A percentile compares a stretch with the other conserved stretches of the same genome.
These are phyloP conservation scores for Quaeritorhiza haematococci DNA, from an alignment of 371 early-diverging fungal genomes.

Conservation along the genomic window DNA sequence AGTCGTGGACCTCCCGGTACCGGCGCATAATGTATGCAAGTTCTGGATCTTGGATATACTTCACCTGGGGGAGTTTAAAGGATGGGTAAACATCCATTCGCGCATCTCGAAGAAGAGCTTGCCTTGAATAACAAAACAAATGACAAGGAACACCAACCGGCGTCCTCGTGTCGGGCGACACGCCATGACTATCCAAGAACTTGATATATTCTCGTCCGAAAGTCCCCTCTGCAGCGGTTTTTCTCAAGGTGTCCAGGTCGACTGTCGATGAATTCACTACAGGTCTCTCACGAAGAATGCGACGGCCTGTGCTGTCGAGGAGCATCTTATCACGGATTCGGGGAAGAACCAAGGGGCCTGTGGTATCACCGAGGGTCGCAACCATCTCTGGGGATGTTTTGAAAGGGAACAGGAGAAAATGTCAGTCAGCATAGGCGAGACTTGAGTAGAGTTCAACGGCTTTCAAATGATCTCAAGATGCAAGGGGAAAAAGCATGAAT, in stretches of 20 bases:
- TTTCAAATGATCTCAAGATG: background rate
- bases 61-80: conserved; percentile 51
- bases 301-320: conserved; percentile 63
- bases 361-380: conserved; percentile 88
- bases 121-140: no score
- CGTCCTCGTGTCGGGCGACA: conserved; percentile 78
- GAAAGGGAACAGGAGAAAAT: background rate
- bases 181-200: conserved; percentile 73
- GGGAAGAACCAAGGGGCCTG: conserved; percentile 59
- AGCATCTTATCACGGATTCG: conserved; percentile 80
- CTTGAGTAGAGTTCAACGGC: background rate
- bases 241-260: conserved; percentile 60
- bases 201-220: conserved; percentile 82
- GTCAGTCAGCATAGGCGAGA: background rate
- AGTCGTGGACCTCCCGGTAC: conserved; percentile 92
- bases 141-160: conserved; percentile 43
- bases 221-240: conserved; percentile 54
- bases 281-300: conserved; percentile 79
- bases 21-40: conserved; percentile 89
- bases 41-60: conserved; percentile 82
- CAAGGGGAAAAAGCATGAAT: conserved; percentile 9
- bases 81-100: no score
- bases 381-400: conserved; percentile 65
- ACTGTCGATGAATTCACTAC: conserved; percentile 54
- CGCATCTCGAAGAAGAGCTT: no score